Evolutionary conservation across 2,329 filamentous ascomycete species (phyloP), one percentile per base, ranked within the genome.

Genomic region (Penicillium sp.): DNA sequence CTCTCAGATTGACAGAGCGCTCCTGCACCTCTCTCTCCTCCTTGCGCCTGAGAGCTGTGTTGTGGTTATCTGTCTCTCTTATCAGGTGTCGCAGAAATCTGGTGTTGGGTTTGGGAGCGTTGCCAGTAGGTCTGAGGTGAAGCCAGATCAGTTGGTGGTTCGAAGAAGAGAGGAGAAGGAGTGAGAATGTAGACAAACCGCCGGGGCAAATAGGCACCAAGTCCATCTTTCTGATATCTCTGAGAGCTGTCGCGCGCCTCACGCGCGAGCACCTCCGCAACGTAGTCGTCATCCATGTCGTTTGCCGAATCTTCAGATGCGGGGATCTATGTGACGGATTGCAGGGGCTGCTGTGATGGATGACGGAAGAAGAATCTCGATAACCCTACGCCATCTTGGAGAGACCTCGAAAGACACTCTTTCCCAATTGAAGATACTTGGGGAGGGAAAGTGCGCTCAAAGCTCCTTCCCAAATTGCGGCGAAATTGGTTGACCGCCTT

Each of bases 81-180:
- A 99, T 91, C 58, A 98, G 90, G 69, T 95, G 90, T 59, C 88
- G 88, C 43, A 99, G 79, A 73, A 98, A 98, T 37, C 90, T 86
- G 0, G 91, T 97, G 70, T 99, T 98, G 3, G 94, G 93, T 73
- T 94, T 97, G 0, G 91, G 91, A 63, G 84, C 85, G 54, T 88
- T 86, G 66, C 85, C 84, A 48, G 84, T 77, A 58, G 88, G 85
- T 70, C 86, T 92, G 47, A 25, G 61, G 58, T 42, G 39, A 50
- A 38, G 14, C 34, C 7, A 55, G 51, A 42, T 64, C 3, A 63
- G 62, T 43, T 17, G 43, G 17, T 11, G 31, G 12, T 17, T 11
- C 3, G 25, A 1, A 41, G 5, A 17, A 38, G 17, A 25, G 54
- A 20, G 22, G n/a, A 8, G 34, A 15, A 37, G 48, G 43, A 56